phyloP scores from a whole-genome alignment of 2,329 filamentous ascomycete species.

The Sordariomycetes sp. region DNA sequence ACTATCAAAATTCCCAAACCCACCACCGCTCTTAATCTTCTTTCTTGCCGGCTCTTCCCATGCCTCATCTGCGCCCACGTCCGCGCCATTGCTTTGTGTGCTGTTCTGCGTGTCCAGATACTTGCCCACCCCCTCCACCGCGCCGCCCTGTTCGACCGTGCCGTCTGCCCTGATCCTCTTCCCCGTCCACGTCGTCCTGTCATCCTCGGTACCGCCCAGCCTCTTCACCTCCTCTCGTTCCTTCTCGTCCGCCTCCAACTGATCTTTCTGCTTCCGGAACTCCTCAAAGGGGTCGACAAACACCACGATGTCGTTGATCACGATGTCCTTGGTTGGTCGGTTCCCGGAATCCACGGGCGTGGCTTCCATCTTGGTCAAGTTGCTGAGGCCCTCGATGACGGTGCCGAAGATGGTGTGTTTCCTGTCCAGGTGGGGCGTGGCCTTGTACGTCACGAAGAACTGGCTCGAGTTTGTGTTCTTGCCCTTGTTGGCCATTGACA shows the following conservation, averaged over 20 bases:
- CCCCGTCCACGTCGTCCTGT: conserved; percentile 90
- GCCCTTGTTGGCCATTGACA: conserved; percentile 95
- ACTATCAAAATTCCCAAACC: conserved; percentile 90
- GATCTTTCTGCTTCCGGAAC: conserved; percentile 67
- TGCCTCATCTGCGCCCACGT: conserved; percentile 52
- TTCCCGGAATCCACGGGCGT: conserved; percentile 61
- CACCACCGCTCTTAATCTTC: conserved; percentile 65
- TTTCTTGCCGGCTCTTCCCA: conserved; percentile 70
- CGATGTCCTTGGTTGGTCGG: conserved; percentile 66
- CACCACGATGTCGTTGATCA: conserved; percentile 74
- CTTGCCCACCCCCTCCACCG: conserved; percentile 54
- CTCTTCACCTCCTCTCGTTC: conserved; percentile 52
- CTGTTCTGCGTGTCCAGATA: conserved; percentile 57
- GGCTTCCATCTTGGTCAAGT: conserved; percentile 68
- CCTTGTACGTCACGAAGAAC: conserved; percentile 87
- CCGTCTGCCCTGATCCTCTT: conserved; percentile 72
- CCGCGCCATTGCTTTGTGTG: conserved; percentile 15
- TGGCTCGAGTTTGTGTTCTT: conserved; percentile 96
- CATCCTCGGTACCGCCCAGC: conserved; percentile 72
- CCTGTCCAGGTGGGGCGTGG: conserved; percentile 75
- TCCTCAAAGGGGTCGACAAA: conserved; percentile 95
- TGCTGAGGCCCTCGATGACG: conserved; percentile 67
- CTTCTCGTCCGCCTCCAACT: conserved; percentile 49
- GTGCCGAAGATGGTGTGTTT: conserved; percentile 97
- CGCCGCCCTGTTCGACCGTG: conserved; percentile 31